phyloP scores from a whole-genome alignment of 2,329 filamentous ascomycete species.

The Ophiostoma sp. region DNA sequence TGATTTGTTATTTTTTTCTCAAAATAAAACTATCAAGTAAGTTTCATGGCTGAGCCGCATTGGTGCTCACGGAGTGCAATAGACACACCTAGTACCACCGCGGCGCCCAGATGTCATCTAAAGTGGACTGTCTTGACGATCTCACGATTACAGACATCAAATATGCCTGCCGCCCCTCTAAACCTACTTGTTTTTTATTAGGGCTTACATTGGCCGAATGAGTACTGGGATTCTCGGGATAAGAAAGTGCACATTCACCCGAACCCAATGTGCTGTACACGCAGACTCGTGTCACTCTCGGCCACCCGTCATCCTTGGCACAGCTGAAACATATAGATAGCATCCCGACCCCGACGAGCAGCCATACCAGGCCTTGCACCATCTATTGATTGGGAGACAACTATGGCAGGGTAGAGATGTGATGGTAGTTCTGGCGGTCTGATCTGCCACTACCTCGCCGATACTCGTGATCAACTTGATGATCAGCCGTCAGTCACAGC shows the following conservation, averaged over 20 bases:
- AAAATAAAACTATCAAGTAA: background rate
- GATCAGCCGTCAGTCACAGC: background rate
- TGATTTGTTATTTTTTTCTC: background rate
- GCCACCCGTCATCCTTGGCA: background rate
- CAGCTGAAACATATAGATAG: background rate
- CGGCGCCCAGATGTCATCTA: background rate
- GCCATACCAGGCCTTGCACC: background rate
- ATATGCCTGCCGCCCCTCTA: background rate
- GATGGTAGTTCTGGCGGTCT: background rate
- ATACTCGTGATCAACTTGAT: background rate
- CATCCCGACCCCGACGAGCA: background rate
- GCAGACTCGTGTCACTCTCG: background rate
- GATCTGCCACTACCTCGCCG: background rate
- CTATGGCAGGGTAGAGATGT: background rate
- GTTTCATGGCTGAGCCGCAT: background rate
- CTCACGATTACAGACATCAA: background rate
- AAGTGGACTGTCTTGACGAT: constrained; percentile 16
- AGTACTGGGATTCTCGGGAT: background rate
- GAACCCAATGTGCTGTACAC: background rate
- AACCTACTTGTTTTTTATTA: background rate
- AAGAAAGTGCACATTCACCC: background rate
- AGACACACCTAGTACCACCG: background rate
- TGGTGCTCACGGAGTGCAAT: background rate
- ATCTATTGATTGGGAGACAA: background rate
- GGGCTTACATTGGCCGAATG: background rate